Conservation (phyloP, 345 rosid genomes). For the Theobroma cacao region DNA sequence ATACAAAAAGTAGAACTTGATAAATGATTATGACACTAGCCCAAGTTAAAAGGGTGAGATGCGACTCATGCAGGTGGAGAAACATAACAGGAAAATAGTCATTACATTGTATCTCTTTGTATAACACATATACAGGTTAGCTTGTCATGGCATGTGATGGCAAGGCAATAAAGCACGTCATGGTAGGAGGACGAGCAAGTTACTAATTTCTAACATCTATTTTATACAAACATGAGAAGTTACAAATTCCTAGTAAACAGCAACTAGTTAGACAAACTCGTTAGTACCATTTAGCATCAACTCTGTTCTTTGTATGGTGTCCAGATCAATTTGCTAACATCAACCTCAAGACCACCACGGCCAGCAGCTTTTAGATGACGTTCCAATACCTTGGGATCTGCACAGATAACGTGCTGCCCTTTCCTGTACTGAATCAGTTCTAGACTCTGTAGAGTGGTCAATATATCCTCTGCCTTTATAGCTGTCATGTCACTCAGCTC, state of each 20-base stretch:
- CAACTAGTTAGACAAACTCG: neutral
- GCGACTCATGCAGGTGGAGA: neutral
- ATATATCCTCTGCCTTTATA: conserved; percentile 91
- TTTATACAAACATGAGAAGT: neutral
- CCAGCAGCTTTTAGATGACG: conserved; percentile 99
- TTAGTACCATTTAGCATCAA: conserved; percentile 3
- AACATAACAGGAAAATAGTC: neutral
- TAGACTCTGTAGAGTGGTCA: conserved; percentile 90
- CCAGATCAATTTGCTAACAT: conserved; percentile 96
- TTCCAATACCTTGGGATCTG: conserved; percentile 95
- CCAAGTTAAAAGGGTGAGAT: neutral
- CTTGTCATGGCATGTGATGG: neutral
- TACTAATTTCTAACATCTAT: neutral
- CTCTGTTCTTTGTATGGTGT: conserved; percentile 97
- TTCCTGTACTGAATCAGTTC: conserved; percentile 97
- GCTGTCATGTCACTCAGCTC: conserved; percentile 99
- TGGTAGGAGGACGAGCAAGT: neutral
- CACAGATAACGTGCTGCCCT: conserved; percentile 98
- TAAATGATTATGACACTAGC: neutral
- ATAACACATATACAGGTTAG: neutral
- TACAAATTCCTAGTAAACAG: neutral
- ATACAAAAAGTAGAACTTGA: neutral
- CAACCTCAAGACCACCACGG: conserved; percentile 94
- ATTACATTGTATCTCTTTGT: neutral
- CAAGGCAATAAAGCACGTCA: neutral